These are phyloP conservation scores for Russula earlei DNA, from an alignment of 768 basidiomycete species.

Conservation along the genomic window DNA sequence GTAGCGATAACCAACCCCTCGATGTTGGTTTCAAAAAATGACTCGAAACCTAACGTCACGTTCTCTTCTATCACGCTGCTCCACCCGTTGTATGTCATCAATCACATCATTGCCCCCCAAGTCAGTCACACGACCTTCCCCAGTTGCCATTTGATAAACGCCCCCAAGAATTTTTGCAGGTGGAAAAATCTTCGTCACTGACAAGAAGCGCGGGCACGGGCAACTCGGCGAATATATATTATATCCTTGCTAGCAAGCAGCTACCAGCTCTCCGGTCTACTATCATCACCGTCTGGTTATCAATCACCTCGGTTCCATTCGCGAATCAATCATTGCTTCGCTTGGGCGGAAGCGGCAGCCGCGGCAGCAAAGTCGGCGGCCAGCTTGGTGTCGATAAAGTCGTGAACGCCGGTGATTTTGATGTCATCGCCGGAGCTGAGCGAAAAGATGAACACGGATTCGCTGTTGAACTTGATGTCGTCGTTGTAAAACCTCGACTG, in stretches of 20 bases:
- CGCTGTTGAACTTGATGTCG: background rate
- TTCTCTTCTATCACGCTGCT: too few species aligned
- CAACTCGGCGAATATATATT: too few species aligned
- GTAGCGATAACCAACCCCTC: background rate
- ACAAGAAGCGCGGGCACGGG: too few species aligned
- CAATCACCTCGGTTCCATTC: background rate
- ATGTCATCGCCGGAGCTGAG: slow-evolving; percentile 1
- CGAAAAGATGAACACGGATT: slow-evolving; percentile 10
- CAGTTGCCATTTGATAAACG: too few species aligned
- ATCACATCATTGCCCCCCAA: too few species aligned
- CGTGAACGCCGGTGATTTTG: slow-evolving; percentile 6
- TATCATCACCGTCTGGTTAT: background rate
- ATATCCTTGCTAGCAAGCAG: too few species aligned
- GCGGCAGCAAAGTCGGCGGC: background rate
- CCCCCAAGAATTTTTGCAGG: too few species aligned
- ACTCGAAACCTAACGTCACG: background rate
- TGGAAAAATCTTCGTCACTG: too few species aligned
- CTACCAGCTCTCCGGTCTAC: too few species aligned
- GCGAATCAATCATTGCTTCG: background rate
- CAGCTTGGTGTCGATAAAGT: slow-evolving; percentile 11
- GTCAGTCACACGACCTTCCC: too few species aligned
- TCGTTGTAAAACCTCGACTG: slow-evolving; percentile 1
- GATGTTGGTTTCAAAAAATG: background rate
- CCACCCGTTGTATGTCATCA: too few species aligned
- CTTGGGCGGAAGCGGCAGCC: slow-evolving; percentile 24